These are phyloP conservation scores for Agrocybe pediades DNA, from an alignment of 768 basidiomycete genomes.

Conservation along the genomic window DNA sequence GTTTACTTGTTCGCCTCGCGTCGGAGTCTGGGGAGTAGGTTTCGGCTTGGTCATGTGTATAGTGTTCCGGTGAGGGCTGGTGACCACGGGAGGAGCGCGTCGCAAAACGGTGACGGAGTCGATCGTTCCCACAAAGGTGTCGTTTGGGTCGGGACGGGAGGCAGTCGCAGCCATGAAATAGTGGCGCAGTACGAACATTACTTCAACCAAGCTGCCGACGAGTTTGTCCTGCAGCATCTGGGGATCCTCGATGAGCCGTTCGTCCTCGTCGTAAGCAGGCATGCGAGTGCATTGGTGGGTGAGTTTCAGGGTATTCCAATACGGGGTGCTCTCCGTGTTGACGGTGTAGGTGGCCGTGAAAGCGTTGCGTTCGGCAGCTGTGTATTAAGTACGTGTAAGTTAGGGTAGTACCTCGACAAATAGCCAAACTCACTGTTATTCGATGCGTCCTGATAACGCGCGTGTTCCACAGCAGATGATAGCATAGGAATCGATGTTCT, in stretches of 20 bases:
- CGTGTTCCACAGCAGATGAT: too few species aligned
- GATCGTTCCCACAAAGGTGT: neutral
- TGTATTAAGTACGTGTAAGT: too few species aligned
- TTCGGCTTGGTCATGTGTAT: neutral
- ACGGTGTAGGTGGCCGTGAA: neutral
- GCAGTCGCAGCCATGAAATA: neutral
- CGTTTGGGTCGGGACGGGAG: neutral
- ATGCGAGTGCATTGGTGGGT: neutral
- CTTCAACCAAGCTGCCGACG: neutral
- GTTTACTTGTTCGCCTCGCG: neutral
- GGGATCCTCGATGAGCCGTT: neutral
- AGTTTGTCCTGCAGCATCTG: neutral
- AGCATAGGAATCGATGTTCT: too few species aligned
- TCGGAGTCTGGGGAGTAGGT: neutral
- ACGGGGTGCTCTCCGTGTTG: neutral
- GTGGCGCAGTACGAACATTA: neutral
- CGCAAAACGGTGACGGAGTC: neutral
- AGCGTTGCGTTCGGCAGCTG: neutral
- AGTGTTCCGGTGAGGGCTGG: neutral
- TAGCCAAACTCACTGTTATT: neutral
- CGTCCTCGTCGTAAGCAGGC: neutral
- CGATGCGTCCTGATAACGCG: neutral
- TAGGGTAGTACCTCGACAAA: too few species aligned
- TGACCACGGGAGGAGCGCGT: neutral
- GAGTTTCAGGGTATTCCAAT: neutral